Evolutionary conservation across 176 grass and related monocot species (phyloP), one percentile per base, ranked within the genome.

Genomic region (Musa itinerans): DNA sequence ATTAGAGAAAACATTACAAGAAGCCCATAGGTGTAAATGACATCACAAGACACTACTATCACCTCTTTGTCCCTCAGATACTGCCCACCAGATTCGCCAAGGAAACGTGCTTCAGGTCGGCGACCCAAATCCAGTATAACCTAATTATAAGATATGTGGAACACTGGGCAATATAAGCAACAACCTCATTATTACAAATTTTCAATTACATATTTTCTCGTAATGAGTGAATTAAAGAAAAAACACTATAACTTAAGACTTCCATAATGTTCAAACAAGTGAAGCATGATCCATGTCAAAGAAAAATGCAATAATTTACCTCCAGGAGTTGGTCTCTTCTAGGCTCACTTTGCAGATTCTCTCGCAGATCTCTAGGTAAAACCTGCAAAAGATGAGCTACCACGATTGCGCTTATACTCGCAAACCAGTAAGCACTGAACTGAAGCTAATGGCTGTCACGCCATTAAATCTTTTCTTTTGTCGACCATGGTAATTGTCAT

Each of bases 121-220:
- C 95, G 85, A 15, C 95, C 95, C 84, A 98, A 84, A 85, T 98
- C 95, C 76, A 98, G 80, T 84, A 98, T 73, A 74, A 98, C 86
- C 95, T 93, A 80, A 81, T 81, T 24, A 75, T 65, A 25, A 14
- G 79, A 14, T 75, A 61, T 12, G 21, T 50, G 16, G 55, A 76
- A 64, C 61, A 49, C 19, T 76, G 9, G 14, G 72, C 19, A 25
- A 53, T 65, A 70, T 34, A 61, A 57, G 53, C 14, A 55, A 68
- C 21, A 65, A n/a, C 24, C 50, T 11, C n/a, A 20, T 20, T 70
- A 25, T 50, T 70, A 34, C 21, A 70, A 50, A 51, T 50, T 20
- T n/a, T 20, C 23, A 51, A 70, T 27, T 19, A 19, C 27, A n/a
- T 16, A 19, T 43, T 69, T 50, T 70, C 25, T 11, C 68, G 2